Base-by-base conservation (phyloP, 2,329 filamentous ascomycete genomes). In the Fusarium camptoceras region DNA sequence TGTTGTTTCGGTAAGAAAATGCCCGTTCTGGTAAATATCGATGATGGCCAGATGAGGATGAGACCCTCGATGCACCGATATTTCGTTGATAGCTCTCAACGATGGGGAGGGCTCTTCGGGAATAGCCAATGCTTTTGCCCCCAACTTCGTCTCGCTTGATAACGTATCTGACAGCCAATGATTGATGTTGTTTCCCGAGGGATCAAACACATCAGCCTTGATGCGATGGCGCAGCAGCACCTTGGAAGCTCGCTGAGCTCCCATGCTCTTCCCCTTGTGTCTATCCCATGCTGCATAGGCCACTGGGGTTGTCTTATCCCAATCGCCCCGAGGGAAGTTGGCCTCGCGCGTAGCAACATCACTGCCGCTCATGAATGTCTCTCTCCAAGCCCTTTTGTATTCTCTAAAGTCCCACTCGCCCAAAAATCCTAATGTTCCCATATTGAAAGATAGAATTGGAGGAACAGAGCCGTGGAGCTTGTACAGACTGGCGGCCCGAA, bases 351-450 rank as follows among this genome's bases (percentile, higher is more conserved):
- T 81, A 4, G 83, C 78, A 11, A 87, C 86, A 46, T 83, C 81
- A 68, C 86, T 87, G 4, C 87, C 87, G 73, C 86, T 88, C 92
- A 97, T 97, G 82, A 97, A 98, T 55, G 96, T 93, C 77, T 98
- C 93, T 50, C 94, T 86, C 83, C 97, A 97, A 0, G 96, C 96
- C 50, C 93, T 88, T 81, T 97, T 97, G 82, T 97, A 93, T 75
- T 98, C 94, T 9, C 86, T 85, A 78, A 98, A 98, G 75, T 96
- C 97, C 94, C 95, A 99, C 80, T 98, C 95, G 18, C 95, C 94
- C 10, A 99, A 83, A 73, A 99, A 99, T 0, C 96, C 96, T 1
- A 99, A 83, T 0, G 95, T 97, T 8, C 96, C 96, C 93, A 99
- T 98, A 78, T 94, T 97, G 77, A 99, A 99, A 3, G 93, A 94